These are phyloP conservation scores for Trichomonas tenax DNA, from an alignment of 208 protist species.

Conservation along the genomic window DNA sequence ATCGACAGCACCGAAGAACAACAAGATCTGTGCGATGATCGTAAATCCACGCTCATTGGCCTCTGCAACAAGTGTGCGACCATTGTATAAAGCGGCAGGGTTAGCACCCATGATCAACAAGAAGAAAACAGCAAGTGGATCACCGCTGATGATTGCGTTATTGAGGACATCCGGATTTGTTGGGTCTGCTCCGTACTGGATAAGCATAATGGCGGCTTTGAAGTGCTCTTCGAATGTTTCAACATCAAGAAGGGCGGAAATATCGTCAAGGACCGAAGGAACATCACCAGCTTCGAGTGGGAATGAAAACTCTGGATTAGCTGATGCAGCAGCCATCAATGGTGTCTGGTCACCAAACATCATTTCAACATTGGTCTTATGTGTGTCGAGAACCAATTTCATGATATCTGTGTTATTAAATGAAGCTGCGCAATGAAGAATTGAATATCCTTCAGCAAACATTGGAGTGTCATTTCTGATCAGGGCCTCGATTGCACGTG, in stretches of 20 bases:
- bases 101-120: not conserved
- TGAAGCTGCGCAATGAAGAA: not conserved
- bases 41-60: not conserved
- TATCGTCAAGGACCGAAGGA: not conserved
- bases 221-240: not conserved
- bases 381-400: not conserved
- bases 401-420: not conserved
- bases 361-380: not conserved
- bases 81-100: not conserved
- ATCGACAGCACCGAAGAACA: not conserved
- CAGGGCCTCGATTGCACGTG: not conserved
- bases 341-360: not conserved
- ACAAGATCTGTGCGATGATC: not conserved
- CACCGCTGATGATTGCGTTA: not conserved
- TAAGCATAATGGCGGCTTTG: not conserved
- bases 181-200: not conserved
- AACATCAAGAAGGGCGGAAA: not conserved
- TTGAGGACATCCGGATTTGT: not conserved
- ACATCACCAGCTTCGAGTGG: not conserved
- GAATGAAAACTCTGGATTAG: not conserved
- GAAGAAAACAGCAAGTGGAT: not conserved
- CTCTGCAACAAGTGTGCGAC: not conserved
- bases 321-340: not conserved
- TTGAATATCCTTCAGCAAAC: not conserved
- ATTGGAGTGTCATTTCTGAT: not conserved